A percentile compares a stretch with the other conserved stretches of the same genome.
Evolutionary conservation across 1,284 basidiomycete genomes (phyloP).

Genomic region (Marasmius tenuissimus): DNA sequence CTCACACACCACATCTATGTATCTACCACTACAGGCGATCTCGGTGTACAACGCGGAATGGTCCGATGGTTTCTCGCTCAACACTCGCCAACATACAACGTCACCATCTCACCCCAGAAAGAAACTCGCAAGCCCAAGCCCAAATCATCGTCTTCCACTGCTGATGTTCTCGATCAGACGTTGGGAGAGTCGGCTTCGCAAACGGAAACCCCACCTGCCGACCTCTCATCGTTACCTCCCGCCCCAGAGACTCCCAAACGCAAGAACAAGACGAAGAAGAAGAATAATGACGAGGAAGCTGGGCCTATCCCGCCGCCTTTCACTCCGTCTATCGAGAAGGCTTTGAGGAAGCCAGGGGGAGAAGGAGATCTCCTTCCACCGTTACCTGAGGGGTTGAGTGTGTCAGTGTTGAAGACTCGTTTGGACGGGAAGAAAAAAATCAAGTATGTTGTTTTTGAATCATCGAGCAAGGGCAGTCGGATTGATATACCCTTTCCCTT

Average conservation of each 20-base stretch:
- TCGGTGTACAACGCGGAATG: conserved; percentile 81
- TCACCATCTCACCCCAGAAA: conserved; percentile 58
- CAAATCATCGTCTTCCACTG: conserved; percentile 16
- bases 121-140: conserved; percentile 33
- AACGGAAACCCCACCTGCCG: neutral
- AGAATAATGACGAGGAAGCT: conserved; percentile 18
- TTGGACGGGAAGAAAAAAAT: conserved; percentile 81
- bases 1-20: neutral
- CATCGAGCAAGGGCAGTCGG: neutral
- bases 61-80: conserved; percentile 73
- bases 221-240: conserved; percentile 12
- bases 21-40: conserved; percentile 55
- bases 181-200: conserved; percentile 14
- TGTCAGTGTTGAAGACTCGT: conserved; percentile 61
- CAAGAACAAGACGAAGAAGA: conserved; percentile 16
- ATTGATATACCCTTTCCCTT: neutral
- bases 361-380: conserved; percentile 31
- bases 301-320: conserved; percentile 54
- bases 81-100: conserved; percentile 52
- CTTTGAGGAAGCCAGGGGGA: conserved; percentile 37
- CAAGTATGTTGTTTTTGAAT: conserved; percentile 52
- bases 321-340: conserved; percentile 65
- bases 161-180: neutral
- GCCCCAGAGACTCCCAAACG: conserved; percentile 1
- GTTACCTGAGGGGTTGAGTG: conserved; percentile 63